phyloP scores from a whole-genome alignment of 495 filamentous ascomycete genomes.

The Penicillium tannophilum region DNA sequence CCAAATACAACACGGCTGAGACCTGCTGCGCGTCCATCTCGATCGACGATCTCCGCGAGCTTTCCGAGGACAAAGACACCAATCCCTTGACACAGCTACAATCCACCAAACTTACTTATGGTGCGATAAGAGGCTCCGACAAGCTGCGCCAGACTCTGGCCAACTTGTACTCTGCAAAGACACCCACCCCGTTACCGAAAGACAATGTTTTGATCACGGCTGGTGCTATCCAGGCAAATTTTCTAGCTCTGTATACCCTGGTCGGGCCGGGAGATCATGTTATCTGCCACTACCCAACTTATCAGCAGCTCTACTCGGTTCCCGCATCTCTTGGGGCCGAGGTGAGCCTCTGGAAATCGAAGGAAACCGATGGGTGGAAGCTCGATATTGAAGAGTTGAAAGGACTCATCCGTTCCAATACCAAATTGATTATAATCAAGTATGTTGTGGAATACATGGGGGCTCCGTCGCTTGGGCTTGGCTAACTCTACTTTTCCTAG shows the following conservation, averaged over 20 bases:
- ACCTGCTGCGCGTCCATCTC: slow-evolving; percentile 85
- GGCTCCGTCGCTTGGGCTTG: background rate
- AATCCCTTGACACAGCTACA: slow-evolving; percentile 37
- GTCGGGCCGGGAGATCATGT: slow-evolving; percentile 84
- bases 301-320: slow-evolving; percentile 83
- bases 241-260: slow-evolving; percentile 72
- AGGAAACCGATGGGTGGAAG: slow-evolving; percentile 63
- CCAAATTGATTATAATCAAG: slow-evolving; percentile 73
- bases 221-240: slow-evolving; percentile 85
- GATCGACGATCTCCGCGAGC: slow-evolving; percentile 63
- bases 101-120: slow-evolving; percentile 65
- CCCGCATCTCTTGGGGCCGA: slow-evolving; percentile 78
- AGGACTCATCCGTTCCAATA: slow-evolving; percentile 68
- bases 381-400: slow-evolving; percentile 70
- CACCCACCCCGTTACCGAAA: slow-evolving; percentile 50
- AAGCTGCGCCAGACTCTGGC: slow-evolving; percentile 64
- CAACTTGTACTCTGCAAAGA: slow-evolving; percentile 62
- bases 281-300: slow-evolving; percentile 86
- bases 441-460: slow-evolving; percentile 21
- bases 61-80: slow-evolving; percentile 57
- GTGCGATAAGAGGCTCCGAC: slow-evolving; percentile 69
- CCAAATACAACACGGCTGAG: slow-evolving; percentile 82
- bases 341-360: slow-evolving; percentile 78
- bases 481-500: slow-evolving; percentile 40
- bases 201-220: slow-evolving; percentile 77